Evolutionary conservation across 2,329 filamentous ascomycete genomes (phyloP).

Genomic region (Cercospora beticola): DNA sequence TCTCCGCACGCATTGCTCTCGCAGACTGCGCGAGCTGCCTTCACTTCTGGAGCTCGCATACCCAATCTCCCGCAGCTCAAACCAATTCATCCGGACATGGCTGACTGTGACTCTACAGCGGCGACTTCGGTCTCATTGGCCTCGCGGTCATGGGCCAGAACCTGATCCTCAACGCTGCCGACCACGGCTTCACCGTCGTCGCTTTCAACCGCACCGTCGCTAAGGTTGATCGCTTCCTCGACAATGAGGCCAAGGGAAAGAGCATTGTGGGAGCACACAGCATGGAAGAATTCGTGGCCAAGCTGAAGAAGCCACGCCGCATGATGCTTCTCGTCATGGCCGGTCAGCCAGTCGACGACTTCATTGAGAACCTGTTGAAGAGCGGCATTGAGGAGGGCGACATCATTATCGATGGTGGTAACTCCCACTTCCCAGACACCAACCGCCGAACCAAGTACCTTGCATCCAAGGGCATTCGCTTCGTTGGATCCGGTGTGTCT

Average conservation of each 20-base stretch:
- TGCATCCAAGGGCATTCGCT: slow-evolving; percentile 80
- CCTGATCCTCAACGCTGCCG: slow-evolving; percentile 56
- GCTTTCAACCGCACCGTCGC: slow-evolving; percentile 98
- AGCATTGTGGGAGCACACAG: slow-evolving; percentile 90
- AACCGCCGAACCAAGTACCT: slow-evolving; percentile 96
- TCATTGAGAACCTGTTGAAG: slow-evolving; percentile 87
- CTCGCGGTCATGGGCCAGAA: slow-evolving; percentile 56
- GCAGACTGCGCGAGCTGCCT: not conserved
- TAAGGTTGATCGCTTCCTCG: slow-evolving; percentile 77
- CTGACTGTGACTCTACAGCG: slow-evolving; percentile 36
- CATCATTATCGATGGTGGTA: slow-evolving; percentile 99
- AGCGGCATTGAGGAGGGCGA: slow-evolving; percentile 76
- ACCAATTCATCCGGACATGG: not conserved
- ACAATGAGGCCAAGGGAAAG: slow-evolving; percentile 66
- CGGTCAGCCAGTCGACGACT: slow-evolving; percentile 95
- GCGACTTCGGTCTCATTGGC: slow-evolving; percentile 57
- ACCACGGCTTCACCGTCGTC: slow-evolving; percentile 84
- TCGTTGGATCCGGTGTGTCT: slow-evolving; percentile 95
- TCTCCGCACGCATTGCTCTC: not conserved
- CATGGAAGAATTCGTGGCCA: slow-evolving; percentile 89
- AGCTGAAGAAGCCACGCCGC: slow-evolving; percentile 95
- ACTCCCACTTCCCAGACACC: slow-evolving; percentile 98
- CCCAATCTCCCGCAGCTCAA: not conserved
- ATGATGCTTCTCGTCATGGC: slow-evolving; percentile 99
- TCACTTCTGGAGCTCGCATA: not conserved